Evolutionary conservation across 208 protist genomes (phyloP).

Genomic region (Leishmania amazonensis): DNA sequence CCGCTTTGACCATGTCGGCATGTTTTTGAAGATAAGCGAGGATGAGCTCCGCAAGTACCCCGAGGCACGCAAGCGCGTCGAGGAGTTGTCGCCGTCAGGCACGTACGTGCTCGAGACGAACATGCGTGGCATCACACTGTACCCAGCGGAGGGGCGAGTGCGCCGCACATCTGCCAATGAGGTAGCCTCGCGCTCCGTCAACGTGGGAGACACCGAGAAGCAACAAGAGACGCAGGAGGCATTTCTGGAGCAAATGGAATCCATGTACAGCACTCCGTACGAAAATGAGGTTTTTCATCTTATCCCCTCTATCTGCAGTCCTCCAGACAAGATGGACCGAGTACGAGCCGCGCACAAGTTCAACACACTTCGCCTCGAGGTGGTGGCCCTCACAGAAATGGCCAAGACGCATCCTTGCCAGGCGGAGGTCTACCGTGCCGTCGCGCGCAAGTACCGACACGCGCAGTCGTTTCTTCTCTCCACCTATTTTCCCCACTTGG

Average conservation of each 20-base stretch:
- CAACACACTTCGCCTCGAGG: constrained; percentile 51
- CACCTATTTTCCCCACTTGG: constrained; percentile 74
- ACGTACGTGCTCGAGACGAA: constrained; percentile 88
- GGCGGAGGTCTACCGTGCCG: constrained; percentile 4
- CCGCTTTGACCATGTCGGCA: constrained; percentile 81
- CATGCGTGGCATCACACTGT: constrained; percentile 72
- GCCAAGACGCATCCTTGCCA: constrained; percentile 6
- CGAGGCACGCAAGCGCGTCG: constrained; percentile 35
- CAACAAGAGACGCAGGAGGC: constrained; percentile 16
- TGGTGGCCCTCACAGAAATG: constrained; percentile 37
- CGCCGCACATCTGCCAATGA: constrained; percentile 57
- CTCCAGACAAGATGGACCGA: constrained; percentile 90
- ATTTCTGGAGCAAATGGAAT: constrained; percentile 43
- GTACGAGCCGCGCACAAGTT: constrained; percentile 75
- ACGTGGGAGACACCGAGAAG: constrained; percentile 17
- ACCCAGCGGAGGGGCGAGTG: constrained; percentile 66
- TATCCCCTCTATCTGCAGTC: constrained; percentile 56
- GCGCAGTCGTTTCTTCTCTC: constrained; percentile 43
- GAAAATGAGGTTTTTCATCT: constrained; percentile 42
- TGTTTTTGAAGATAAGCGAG: constrained; percentile 64
- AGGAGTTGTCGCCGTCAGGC: constrained; percentile 52
- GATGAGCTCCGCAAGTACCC: constrained; percentile 43
- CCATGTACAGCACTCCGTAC: constrained; percentile 57
- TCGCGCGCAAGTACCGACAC: constrained; percentile 45
- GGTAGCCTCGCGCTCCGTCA: constrained; percentile 47